Evolutionary conservation across 495 filamentous ascomycete genomes (phyloP).

Genomic region (Aspergillus steynii): DNA sequence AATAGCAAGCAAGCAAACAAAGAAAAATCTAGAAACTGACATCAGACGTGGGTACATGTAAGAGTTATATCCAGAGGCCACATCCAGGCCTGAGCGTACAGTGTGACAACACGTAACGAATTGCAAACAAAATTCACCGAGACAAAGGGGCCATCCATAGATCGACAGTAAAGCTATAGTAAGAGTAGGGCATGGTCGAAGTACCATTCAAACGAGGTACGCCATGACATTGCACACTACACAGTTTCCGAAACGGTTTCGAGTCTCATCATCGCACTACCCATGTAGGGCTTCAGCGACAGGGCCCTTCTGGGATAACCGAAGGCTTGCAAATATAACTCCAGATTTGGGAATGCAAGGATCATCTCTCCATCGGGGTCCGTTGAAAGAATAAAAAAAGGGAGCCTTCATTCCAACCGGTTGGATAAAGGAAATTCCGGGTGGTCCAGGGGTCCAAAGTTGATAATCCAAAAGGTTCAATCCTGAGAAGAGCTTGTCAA

Average conservation of each 20-base stretch:
- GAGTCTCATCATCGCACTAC: not conserved
- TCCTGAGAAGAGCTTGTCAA: conserved; percentile 1
- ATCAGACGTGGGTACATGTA: not conserved
- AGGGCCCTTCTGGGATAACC: not conserved
- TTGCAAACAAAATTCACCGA: not conserved
- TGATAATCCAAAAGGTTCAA: conserved; percentile 2
- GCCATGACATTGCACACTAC: not conserved
- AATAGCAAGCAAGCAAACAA: not conserved
- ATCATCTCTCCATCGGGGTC: not conserved
- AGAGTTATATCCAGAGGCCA: not conserved
- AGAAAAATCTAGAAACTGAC: not conserved
- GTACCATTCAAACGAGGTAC: not conserved
- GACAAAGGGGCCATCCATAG: not conserved
- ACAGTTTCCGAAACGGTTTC: not conserved
- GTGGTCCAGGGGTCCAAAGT: conserved; percentile 7
- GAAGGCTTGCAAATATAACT: not conserved
- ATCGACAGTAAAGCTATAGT: not conserved
- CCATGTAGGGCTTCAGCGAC: not conserved
- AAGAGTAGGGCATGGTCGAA: not conserved
- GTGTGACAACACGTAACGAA: not conserved
- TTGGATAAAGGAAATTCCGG: not conserved
- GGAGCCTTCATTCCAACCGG: not conserved
- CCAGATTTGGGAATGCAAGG: not conserved
- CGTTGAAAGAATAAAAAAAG: not conserved
- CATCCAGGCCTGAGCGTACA: not conserved